A percentile compares a stretch with the other conserved stretches of the same genome.
These are phyloP conservation scores for Aspergillus sp. DNA, from an alignment of 2,329 filamentous ascomycete genomes.

Conservation along the genomic window DNA sequence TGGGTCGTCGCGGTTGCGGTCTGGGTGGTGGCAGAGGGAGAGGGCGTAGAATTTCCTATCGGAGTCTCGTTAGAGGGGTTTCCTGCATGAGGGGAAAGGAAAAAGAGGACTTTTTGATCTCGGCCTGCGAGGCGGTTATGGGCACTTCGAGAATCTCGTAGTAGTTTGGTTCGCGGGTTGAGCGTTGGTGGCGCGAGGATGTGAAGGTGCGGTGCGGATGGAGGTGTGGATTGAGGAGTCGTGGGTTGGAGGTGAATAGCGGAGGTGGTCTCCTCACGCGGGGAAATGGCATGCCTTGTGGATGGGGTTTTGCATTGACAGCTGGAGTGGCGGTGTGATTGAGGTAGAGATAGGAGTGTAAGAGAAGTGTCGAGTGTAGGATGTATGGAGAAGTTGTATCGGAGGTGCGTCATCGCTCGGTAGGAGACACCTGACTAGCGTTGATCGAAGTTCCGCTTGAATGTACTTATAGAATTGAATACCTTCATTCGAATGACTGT, in stretches of 20 bases:
- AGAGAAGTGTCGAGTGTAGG: neutral
- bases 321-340: neutral
- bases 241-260: slow-evolving; percentile 4
- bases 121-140: slow-evolving; percentile 63
- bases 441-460: too few relatives aligned
- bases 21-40: slow-evolving; percentile 89
- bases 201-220: slow-evolving; percentile 44
- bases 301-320: slow-evolving; percentile 5
- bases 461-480: too few relatives aligned
- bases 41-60: slow-evolving; percentile 74
- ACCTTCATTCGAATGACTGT: too few relatives aligned
- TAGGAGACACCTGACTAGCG: too few relatives aligned
- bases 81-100: neutral
- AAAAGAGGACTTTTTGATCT: slow-evolving; percentile 75
- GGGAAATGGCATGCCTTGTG: slow-evolving; percentile 22
- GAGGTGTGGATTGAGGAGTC: neutral
- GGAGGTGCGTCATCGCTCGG: slow-evolving; percentile 20
- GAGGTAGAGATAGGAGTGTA: neutral
- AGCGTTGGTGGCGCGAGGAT: slow-evolving; percentile 12
- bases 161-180: slow-evolving; percentile 56
- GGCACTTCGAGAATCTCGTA: slow-evolving; percentile 80
- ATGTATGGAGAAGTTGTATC: slow-evolving; percentile 2
- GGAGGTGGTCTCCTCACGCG: slow-evolving; percentile 13
- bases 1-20: slow-evolving; percentile 78
- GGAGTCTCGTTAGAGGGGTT: neutral